These are phyloP conservation scores for Omphalea diandra DNA, from an alignment of 441 rosid genomes.

Conservation along the genomic window DNA sequence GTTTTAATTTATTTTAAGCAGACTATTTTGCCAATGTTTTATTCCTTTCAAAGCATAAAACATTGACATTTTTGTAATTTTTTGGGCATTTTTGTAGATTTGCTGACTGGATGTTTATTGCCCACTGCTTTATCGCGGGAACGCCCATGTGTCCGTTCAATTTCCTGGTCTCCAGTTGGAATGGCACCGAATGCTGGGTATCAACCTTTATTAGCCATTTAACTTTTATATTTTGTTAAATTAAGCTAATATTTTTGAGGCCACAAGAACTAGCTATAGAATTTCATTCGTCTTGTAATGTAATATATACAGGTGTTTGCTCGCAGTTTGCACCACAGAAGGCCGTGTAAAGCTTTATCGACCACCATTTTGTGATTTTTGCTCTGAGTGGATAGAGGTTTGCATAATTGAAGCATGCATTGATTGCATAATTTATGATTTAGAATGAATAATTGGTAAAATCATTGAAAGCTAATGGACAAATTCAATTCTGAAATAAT, in stretches of 20 bases:
- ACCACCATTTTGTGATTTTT: slow-evolving; percentile 76
- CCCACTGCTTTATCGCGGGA: slow-evolving; percentile 67
- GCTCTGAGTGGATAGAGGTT: slow-evolving; percentile 97
- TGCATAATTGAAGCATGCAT: slow-evolving; percentile 11
- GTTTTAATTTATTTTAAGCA: too few relatives aligned
- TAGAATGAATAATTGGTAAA: not conserved
- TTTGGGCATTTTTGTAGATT: slow-evolving; percentile 48
- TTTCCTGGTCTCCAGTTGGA: slow-evolving; percentile 93
- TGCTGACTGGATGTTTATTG: slow-evolving; percentile 56
- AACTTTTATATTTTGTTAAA: not conserved
- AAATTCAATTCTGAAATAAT: not conserved
- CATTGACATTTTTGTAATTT: not conserved
- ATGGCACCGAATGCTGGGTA: slow-evolving; percentile 90
- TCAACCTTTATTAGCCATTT: slow-evolving; percentile 7
- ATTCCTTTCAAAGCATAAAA: not conserved
- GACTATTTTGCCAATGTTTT: not conserved
- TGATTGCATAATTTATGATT: not conserved
- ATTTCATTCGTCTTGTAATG: slow-evolving; percentile 17
- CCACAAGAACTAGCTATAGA: not conserved
- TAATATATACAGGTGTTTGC: slow-evolving; percentile 62
- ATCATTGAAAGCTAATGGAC: not conserved
- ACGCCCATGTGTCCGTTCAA: slow-evolving; percentile 62
- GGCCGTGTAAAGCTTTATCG: slow-evolving; percentile 86
- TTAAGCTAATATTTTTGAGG: not conserved
- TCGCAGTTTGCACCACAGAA: slow-evolving; percentile 79